A percentile compares a stretch with the other conserved stretches of the same genome.
These are phyloP conservation scores for Coemansia sp. DNA, from an alignment of 192 early-diverging fungal species.

Conservation along the genomic window DNA sequence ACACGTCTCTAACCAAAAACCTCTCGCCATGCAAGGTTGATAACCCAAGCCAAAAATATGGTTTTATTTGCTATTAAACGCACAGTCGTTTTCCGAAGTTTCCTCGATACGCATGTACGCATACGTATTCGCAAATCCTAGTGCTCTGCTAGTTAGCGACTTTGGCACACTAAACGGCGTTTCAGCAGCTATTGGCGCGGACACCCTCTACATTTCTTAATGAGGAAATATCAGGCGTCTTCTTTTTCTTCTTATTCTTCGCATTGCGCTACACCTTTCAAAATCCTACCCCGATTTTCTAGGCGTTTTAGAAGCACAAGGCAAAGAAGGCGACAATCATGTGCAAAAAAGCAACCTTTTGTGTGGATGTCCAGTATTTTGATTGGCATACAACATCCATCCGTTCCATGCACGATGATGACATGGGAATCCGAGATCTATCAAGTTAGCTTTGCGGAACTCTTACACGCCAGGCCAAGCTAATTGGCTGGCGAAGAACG, in stretches of 20 bases:
- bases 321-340: background rate
- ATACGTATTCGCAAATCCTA: background rate
- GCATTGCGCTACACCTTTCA: too few relatives aligned
- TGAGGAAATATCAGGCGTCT: too few relatives aligned
- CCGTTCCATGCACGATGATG: background rate
- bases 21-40: background rate
- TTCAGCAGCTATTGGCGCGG: too few relatives aligned
- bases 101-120: background rate
- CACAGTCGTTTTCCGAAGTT: background rate
- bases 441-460: background rate
- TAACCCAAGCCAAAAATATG: background rate
- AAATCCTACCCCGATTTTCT: too few relatives aligned
- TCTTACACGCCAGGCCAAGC: background rate
- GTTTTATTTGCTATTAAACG: background rate
- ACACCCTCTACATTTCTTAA: too few relatives aligned
- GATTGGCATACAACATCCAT: background rate
- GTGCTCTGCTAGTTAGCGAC: too few relatives aligned
- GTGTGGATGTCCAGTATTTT: background rate
- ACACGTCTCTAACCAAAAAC: background rate
- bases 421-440: background rate
- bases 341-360: background rate
- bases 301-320: background rate
- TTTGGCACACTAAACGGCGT: too few relatives aligned
- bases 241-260: too few relatives aligned
- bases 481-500: background rate